phyloP scores from a whole-genome alignment of 2,329 filamentous ascomycete species.

The Zopfia rhizophila region DNA sequence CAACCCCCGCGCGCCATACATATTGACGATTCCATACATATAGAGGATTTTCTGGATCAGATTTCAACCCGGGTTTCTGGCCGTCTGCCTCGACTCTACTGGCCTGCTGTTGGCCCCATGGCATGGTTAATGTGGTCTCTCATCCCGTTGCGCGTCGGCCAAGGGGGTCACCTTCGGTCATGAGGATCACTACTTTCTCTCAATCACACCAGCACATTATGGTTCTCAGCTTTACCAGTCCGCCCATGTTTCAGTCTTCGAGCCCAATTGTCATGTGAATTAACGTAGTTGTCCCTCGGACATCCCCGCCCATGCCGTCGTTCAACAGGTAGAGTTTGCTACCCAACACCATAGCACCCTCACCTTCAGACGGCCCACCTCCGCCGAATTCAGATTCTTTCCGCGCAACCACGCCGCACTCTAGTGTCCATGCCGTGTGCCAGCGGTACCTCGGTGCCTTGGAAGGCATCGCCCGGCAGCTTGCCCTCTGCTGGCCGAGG shows the following conservation, averaged over 20 bases:
- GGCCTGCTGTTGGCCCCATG: constrained; percentile 23
- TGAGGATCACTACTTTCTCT: constrained; percentile 32
- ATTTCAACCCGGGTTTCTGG: constrained; percentile 40
- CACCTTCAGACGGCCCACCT: constrained; percentile 30
- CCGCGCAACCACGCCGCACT: constrained; percentile 41
- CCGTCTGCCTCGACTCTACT: constrained; percentile 28
- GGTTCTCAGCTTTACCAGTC: constrained; percentile 25
- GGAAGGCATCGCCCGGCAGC: constrained; percentile 34
- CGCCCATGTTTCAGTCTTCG: constrained; percentile 21
- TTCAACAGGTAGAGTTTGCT: constrained; percentile 22
- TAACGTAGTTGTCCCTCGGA: constrained; percentile 15
- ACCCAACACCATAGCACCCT: constrained; percentile 25
- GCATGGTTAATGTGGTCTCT: constrained; percentile 25
- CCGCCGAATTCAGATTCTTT: constrained; percentile 30
- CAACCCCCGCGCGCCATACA: constrained; percentile 42
- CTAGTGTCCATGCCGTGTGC: constrained; percentile 39
- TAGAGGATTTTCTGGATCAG: constrained; percentile 35
- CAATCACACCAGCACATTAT: constrained; percentile 26
- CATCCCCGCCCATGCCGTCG: constrained; percentile 16
- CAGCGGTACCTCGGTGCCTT: constrained; percentile 32
- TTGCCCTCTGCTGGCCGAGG: constrained; percentile 24
- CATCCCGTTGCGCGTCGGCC: constrained; percentile 35
- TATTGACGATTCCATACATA: constrained; percentile 36
- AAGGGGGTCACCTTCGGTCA: constrained; percentile 35
- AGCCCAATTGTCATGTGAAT: constrained; percentile 30